Conservation (phyloP, 805 yeast species). For the Kodamaea nitidulidarum region DNA sequence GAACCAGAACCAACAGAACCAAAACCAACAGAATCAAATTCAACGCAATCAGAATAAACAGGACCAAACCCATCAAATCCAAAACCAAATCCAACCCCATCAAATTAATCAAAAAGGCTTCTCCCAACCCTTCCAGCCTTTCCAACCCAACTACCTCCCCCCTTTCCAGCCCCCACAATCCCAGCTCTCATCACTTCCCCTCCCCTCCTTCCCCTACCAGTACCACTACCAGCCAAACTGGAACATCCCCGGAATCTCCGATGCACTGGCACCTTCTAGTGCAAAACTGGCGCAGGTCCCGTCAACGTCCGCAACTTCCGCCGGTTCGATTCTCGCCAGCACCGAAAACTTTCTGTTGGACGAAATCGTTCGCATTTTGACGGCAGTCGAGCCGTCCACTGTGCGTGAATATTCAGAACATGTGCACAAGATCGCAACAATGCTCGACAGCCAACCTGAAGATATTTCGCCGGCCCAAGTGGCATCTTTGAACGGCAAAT, state of each 20-base stretch:
- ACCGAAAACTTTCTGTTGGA: conserved; percentile 11
- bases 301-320: background rate
- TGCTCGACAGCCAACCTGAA: conserved; percentile 20
- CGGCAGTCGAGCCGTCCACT: conserved; percentile 24
- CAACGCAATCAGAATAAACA: too few relatives aligned
- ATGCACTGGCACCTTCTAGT: conserved; percentile 1
- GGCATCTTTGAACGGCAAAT: conserved; percentile 21
- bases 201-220: background rate
- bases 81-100: background rate
- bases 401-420: conserved; percentile 38
- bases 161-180: too few relatives aligned
- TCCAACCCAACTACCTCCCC: too few relatives aligned
- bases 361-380: conserved; percentile 27
- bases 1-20: too few relatives aligned
- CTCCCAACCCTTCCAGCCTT: too few relatives aligned
- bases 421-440: conserved; percentile 25
- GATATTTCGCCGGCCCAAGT: conserved; percentile 12
- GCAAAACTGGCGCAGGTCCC: background rate
- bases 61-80: too few relatives aligned
- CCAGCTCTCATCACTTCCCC: too few relatives aligned
- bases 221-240: background rate
- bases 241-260: too few relatives aligned
- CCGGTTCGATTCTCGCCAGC: conserved; percentile 1
- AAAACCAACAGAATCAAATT: conserved; percentile 2
- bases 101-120: background rate